These are phyloP conservation scores for Prunus mume DNA, from an alignment of 306 rosid genomes.

Conservation along the genomic window DNA sequence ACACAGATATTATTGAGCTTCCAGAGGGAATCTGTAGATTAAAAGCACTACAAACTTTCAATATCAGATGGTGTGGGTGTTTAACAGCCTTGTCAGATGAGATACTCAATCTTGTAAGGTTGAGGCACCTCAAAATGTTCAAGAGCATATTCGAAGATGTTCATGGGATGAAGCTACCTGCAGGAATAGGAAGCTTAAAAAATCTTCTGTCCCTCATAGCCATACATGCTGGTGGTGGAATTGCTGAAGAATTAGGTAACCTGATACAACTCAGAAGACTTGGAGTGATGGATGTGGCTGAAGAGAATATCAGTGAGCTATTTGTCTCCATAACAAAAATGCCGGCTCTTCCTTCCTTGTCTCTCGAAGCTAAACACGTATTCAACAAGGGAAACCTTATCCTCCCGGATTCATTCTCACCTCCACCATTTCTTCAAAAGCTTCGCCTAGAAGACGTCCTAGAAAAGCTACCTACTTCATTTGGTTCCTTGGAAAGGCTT, in stretches of 20 bases:
- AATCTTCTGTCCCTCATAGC: constrained; percentile 23
- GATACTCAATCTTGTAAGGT: constrained; percentile 14
- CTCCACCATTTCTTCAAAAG: constrained; percentile 21
- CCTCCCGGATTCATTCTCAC: constrained; percentile 23
- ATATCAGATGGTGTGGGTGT: constrained; percentile 29
- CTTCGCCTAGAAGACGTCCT: constrained; percentile 16
- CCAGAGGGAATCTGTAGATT: constrained; percentile 8
- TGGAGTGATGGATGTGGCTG: constrained; percentile 19
- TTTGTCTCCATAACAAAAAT: constrained; percentile 21
- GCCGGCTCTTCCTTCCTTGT: constrained; percentile 23
- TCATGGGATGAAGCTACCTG: constrained; percentile 23
- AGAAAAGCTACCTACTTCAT: constrained; percentile 20
- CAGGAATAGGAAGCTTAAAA: constrained; percentile 19
- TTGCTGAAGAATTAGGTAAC: constrained; percentile 22
- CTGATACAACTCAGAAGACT: constrained; percentile 18
- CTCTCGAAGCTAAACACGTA: constrained; percentile 3
- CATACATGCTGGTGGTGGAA: constrained; percentile 15
- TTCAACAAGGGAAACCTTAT: background rate
- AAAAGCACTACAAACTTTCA: constrained; percentile 21
- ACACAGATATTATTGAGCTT: constrained; percentile 17
- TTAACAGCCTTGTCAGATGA: constrained; percentile 8
- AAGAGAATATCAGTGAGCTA: constrained; percentile 19
- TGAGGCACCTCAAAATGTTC: constrained; percentile 33
- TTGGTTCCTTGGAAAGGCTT: constrained; percentile 26
- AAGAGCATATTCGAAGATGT: background rate